Evolutionary conservation across 345 rosid species (phyloP).

Genomic region (Nephelium lappaceum): DNA sequence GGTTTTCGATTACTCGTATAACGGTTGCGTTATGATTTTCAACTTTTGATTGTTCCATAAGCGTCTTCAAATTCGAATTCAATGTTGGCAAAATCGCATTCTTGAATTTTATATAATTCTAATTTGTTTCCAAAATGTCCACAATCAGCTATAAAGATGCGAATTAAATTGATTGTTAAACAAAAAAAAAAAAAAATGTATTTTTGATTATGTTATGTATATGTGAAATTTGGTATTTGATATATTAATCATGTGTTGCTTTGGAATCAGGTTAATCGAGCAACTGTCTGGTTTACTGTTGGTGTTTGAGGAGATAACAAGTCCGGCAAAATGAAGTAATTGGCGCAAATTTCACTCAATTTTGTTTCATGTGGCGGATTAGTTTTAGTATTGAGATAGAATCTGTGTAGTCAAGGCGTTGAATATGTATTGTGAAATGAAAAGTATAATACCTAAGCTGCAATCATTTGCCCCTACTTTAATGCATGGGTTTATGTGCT

Average conservation of each 20-base stretch:
- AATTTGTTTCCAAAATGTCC: background rate
- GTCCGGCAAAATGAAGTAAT: constrained; percentile 32
- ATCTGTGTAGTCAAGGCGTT: background rate
- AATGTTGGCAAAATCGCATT: background rate
- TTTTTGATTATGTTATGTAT: background rate
- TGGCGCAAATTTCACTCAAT: background rate
- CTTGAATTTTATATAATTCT: background rate
- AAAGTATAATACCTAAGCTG: background rate
- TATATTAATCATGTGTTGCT: constrained; percentile 3
- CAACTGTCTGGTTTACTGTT: constrained; percentile 11
- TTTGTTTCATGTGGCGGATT: background rate
- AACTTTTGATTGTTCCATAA: background rate
- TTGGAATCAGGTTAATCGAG: constrained; percentile 22
- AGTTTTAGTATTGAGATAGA: background rate
- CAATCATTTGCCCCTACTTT: background rate
- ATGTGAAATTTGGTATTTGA: background rate
- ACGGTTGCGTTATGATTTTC: background rate
- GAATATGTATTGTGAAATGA: background rate
- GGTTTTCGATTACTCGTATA: background rate
- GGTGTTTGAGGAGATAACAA: constrained; percentile 11
- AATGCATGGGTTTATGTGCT: background rate
- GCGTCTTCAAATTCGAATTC: too few relatives aligned
- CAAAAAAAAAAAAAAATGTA: background rate
- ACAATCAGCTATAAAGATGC: background rate
- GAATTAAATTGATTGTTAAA: background rate